Percentiles rank a stretch among this genome's conserved stretches.
Conservation (phyloP, 108 stramenopile species). For the Cyclotella choctawhatcheeana region DNA sequence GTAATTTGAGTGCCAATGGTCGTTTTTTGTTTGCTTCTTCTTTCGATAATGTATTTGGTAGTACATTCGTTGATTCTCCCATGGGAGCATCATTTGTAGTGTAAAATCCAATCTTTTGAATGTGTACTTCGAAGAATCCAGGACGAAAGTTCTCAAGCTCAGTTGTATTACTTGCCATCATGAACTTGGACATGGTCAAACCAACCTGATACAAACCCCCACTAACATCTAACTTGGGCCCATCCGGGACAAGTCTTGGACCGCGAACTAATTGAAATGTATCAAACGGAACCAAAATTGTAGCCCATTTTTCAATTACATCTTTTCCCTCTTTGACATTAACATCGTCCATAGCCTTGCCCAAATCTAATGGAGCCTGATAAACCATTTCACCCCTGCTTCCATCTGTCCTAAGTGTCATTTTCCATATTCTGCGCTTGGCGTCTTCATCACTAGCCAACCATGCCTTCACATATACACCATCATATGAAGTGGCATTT, state of each 20-base stretch:
- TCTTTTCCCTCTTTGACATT: slow-evolving; percentile 14
- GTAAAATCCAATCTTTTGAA: slow-evolving; percentile 73
- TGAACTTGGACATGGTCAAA: slow-evolving; percentile 74
- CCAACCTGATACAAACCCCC: slow-evolving; percentile 81
- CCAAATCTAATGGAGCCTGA: slow-evolving; percentile 67
- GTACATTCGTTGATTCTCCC: not conserved
- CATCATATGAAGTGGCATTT: slow-evolving; percentile 52
- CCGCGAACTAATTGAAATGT: slow-evolving; percentile 74
- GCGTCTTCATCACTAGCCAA: slow-evolving; percentile 79
- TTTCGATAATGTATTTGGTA: slow-evolving; percentile 58
- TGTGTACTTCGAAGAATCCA: slow-evolving; percentile 78
- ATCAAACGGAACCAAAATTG: slow-evolving; percentile 64
- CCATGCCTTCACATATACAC: slow-evolving; percentile 64
- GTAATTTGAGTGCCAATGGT: slow-evolving; percentile 62
- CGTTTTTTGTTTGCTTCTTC: slow-evolving; percentile 61
- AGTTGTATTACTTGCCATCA: slow-evolving; percentile 62
- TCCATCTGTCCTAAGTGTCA: slow-evolving; percentile 63
- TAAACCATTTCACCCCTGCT: slow-evolving; percentile 73
- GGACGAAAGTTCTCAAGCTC: slow-evolving; percentile 74
- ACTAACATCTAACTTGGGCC: slow-evolving; percentile 59
- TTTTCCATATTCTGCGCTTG: slow-evolving; percentile 73
- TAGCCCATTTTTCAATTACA: slow-evolving; percentile 62
- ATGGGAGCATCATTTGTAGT: not conserved
- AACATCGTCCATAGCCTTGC: slow-evolving; percentile 38
- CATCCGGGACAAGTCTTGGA: slow-evolving; percentile 67